Evolutionary conservation across 257 asterid species (phyloP).

Genomic region (Paulownia fortunei): DNA sequence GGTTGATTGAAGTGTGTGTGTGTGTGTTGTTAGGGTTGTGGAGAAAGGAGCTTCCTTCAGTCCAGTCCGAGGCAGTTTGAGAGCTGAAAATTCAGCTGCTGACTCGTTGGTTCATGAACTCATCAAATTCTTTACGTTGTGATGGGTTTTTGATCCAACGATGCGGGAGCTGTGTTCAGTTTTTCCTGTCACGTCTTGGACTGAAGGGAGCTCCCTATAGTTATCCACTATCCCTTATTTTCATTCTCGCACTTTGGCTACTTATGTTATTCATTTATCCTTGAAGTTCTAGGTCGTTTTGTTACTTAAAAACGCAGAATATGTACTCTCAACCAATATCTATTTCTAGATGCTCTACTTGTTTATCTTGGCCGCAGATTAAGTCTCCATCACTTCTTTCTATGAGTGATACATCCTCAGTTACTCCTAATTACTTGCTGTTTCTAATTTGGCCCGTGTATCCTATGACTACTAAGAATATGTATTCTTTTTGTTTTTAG

Average conservation of each 20-base stretch:
- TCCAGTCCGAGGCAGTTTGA: slow-evolving; percentile 77
- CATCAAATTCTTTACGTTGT: slow-evolving; percentile 1
- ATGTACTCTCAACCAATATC: no score
- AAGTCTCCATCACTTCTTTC: no score
- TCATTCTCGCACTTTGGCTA: not conserved
- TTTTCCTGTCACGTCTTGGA: slow-evolving; percentile 85
- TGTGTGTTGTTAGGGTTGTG: slow-evolving; percentile 32
- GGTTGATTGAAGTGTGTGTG: not conserved
- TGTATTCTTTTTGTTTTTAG: not conserved
- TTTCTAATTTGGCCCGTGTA: not conserved
- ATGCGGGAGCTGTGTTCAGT: slow-evolving; percentile 81
- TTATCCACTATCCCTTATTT: slow-evolving; percentile 5
- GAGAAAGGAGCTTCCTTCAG: slow-evolving; percentile 82
- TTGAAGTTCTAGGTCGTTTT: not conserved
- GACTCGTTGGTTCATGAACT: slow-evolving; percentile 85
- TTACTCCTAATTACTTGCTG: not conserved
- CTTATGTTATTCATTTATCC: not conserved
- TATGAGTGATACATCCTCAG: no score
- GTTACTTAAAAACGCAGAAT: not conserved
- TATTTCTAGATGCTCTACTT: no score
- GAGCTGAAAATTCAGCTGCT: slow-evolving; percentile 69
- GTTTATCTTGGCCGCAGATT: not conserved
- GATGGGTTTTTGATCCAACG: slow-evolving; percentile 69
- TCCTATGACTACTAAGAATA: not conserved
- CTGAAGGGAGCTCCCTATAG: slow-evolving; percentile 98